phyloP scores from a whole-genome alignment of 1,139 yeast genomes.

The Debaryomyces singareniensis region DNA sequence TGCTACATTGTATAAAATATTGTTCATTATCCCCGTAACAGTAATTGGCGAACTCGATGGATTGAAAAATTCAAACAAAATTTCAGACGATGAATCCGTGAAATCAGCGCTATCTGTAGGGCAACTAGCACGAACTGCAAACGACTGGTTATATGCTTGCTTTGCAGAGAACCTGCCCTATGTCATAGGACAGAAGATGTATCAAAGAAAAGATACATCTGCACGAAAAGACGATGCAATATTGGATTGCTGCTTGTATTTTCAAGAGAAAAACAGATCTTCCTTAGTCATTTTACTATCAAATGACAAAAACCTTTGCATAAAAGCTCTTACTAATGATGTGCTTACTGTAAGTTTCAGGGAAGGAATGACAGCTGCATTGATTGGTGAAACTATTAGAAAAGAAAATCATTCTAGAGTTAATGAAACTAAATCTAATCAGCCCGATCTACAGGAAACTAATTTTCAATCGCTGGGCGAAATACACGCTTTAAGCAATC shows the following conservation, averaged over 20 bases:
- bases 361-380: constrained; percentile 51
- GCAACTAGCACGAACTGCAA: constrained; percentile 64
- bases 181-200: constrained; percentile 60
- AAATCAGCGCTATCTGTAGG: constrained; percentile 36
- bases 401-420: constrained; percentile 30
- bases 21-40: constrained; percentile 60
- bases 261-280: constrained; percentile 31
- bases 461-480: neutral
- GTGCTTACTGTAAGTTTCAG: constrained; percentile 63
- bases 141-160: constrained; percentile 66
- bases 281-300: constrained; percentile 61
- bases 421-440: constrained; percentile 8
- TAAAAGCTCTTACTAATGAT: constrained; percentile 65
- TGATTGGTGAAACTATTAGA: constrained; percentile 48
- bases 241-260: constrained; percentile 74
- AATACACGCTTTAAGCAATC: neutral
- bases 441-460: no score
- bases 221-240: constrained; percentile 73
- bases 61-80: constrained; percentile 42
- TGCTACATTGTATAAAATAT: constrained; percentile 36
- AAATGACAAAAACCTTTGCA: constrained; percentile 78
- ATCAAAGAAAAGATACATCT: constrained; percentile 40
- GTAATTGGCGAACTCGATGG: constrained; percentile 79
- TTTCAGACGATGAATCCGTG: constrained; percentile 7
- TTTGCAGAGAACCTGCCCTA: constrained; percentile 46